These are phyloP conservation scores for Eucalyptus sp. DNA, from an alignment of 345 rosid species.

Conservation along the genomic window DNA sequence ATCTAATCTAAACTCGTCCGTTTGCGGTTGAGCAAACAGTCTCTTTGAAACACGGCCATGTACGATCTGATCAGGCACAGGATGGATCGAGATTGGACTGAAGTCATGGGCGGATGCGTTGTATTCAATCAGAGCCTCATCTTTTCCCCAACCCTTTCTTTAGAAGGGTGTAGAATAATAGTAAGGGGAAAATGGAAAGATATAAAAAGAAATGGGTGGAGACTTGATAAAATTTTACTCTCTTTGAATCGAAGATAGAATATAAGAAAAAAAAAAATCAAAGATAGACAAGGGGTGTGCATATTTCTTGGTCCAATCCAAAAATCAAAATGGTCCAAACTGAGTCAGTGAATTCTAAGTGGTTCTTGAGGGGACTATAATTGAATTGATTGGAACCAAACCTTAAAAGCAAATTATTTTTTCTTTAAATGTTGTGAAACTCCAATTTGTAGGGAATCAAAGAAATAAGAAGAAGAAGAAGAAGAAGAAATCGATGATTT, in stretches of 20 bases:
- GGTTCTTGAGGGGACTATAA: neutral
- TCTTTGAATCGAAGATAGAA: neutral
- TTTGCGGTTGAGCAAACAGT: neutral
- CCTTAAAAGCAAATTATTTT: no score
- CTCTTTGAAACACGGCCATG: neutral
- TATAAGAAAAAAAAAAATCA: no score
- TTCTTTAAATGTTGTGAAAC: neutral
- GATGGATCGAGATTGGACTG: neutral
- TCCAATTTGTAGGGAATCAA: neutral
- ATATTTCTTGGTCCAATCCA: neutral
- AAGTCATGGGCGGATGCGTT: neutral
- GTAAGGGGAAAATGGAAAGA: neutral
- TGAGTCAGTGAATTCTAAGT: fast-evolving
- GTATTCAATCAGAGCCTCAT: neutral
- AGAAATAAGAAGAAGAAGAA: no score
- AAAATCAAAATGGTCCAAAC: neutral
- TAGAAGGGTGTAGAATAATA: neutral
- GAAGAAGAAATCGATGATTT: neutral
- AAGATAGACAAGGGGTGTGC: neutral
- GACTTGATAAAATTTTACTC: neutral
- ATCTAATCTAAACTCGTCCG: neutral
- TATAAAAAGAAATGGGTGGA: neutral
- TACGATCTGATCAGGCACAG: neutral
- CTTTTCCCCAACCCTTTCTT: neutral
- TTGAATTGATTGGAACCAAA: neutral